Base-by-base conservation (phyloP, 1,139 yeast genomes). In the Hyphopichia pseudoburtonii region DNA sequence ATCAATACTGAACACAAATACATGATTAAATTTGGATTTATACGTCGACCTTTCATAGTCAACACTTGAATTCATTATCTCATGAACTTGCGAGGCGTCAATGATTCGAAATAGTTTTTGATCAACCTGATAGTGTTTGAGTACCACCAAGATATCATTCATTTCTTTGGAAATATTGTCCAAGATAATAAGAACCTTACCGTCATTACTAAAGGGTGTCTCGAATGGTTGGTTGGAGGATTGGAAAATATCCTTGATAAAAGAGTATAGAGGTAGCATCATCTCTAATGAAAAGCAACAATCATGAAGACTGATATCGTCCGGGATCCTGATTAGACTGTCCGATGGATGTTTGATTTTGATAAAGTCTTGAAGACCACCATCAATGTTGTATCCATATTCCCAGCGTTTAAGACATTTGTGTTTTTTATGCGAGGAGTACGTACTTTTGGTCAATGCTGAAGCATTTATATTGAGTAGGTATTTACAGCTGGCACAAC, bases 281-380 rank as follows among this genome's bases (percentile, higher is more conserved):
- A 62, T 51, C 32, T 68, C 74, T 27, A 58, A 42, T 3, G 62
- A 42, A 35, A 66, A 66, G 33, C 70, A 59, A 23, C 62, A 57
- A 44, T 70, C 76, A 43, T 68, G 75, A 17, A 63, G 48, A 38
- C 70, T 62, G 11, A 67, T 52, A 36, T 51, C 54, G 3, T 45
- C 47, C 2, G 73, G 72, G 1, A 68, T 45, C 16, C 48, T 47
- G 3, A 68, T 43, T 28, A 66, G 47, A 6, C 60, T 46, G 24
- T 57, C 47, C 22, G 44, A 42, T 0, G 71, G 64, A 25, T 52
- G 45, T 10, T 49, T 44, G 6, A 69, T 54, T 32, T 57, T 57
- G 14, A 70, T 42, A 40, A 47, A 63, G 34, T 66, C 73, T 42
- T 69, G 74, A 17, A 70, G 46, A 1, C 75, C 75, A 3, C 76